Conservation (phyloP, 306 rosid genomes). For the Sicyos edulis region DNA sequence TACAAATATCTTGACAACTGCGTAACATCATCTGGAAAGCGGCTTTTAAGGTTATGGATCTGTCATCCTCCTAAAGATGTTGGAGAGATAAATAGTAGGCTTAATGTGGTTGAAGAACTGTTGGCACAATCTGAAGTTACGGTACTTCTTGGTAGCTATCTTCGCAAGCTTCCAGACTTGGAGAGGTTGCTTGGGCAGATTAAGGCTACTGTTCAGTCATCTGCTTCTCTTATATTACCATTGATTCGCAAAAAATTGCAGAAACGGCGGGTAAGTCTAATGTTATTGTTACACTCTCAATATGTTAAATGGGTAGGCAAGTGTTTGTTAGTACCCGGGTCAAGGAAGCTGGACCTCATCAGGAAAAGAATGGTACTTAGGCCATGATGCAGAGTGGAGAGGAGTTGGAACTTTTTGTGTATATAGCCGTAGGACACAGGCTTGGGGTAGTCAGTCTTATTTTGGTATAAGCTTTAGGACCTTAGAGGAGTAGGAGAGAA, state of each 20-base stretch:
- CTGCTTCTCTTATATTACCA: slow-evolving; percentile 59
- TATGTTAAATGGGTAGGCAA: not conserved
- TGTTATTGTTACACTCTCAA: not conserved
- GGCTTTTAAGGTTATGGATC: slow-evolving; percentile 82
- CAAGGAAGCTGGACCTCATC: no score
- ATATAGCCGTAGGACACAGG: no score
- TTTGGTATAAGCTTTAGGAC: no score
- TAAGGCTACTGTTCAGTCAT: slow-evolving; percentile 60
- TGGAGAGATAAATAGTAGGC: slow-evolving; percentile 68
- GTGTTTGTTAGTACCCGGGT: not conserved
- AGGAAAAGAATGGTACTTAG: no score
- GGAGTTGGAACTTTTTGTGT: no score
- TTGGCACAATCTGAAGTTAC: slow-evolving; percentile 48
- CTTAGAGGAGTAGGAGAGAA: no score
- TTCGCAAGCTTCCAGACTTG: slow-evolving; percentile 73
- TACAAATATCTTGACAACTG: slow-evolving; percentile 78
- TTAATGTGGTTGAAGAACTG: slow-evolving; percentile 62
- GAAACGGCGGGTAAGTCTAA: slow-evolving; percentile 71
- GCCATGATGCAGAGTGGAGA: no score
- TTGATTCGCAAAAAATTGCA: slow-evolving; percentile 58
- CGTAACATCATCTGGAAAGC: slow-evolving; percentile 75
- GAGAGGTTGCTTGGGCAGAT: slow-evolving; percentile 77
- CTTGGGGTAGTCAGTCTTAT: no score
- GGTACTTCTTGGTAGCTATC: slow-evolving; percentile 55
- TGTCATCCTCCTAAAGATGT: slow-evolving; percentile 79